Conservation (phyloP, 1,139 yeast genomes). For the Suhomyces maxii region DNA sequence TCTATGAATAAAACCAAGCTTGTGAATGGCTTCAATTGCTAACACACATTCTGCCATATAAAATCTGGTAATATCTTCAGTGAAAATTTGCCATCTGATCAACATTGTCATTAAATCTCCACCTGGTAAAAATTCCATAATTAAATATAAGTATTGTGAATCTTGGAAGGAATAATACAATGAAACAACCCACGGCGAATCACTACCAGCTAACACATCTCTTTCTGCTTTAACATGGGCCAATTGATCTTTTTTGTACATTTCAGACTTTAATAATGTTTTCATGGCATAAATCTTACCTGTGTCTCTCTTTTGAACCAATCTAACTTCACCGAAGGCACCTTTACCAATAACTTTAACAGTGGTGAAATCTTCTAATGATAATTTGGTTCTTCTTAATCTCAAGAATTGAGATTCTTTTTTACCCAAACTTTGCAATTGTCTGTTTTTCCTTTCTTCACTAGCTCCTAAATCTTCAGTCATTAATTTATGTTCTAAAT, state of each 20-base stretch:
- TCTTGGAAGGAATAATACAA: conserved; percentile 81
- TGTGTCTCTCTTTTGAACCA: conserved; percentile 79
- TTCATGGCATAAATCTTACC: conserved; percentile 88
- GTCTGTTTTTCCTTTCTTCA: conserved; percentile 74
- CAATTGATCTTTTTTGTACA: conserved; percentile 80
- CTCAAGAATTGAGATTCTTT: conserved; percentile 78
- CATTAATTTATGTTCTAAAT: conserved; percentile 63
- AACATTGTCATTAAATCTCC: conserved; percentile 88
- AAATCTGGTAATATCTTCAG: conserved; percentile 80
- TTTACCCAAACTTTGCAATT: conserved; percentile 66
- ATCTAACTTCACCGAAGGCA: conserved; percentile 81
- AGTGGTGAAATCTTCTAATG: conserved; percentile 73
- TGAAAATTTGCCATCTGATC: conserved; percentile 82
- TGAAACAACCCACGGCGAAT: conserved; percentile 86
- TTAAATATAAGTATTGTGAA: conserved; percentile 68
- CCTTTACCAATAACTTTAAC: conserved; percentile 86
- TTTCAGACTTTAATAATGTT: conserved; percentile 72
- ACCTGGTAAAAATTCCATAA: conserved; percentile 85
- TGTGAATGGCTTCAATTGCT: conserved; percentile 81
- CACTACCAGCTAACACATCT: conserved; percentile 81
- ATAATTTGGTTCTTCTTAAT: conserved; percentile 69
- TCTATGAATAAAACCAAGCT: conserved; percentile 76
- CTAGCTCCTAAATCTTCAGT: conserved; percentile 62
- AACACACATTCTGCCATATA: conserved; percentile 87
- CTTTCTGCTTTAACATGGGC: conserved; percentile 87